A percentile compares a stretch with the other conserved stretches of the same genome.
These are phyloP conservation scores for Avena atlantica DNA, from an alignment of 176 grass and related monocot genomes.

Conservation along the genomic window DNA sequence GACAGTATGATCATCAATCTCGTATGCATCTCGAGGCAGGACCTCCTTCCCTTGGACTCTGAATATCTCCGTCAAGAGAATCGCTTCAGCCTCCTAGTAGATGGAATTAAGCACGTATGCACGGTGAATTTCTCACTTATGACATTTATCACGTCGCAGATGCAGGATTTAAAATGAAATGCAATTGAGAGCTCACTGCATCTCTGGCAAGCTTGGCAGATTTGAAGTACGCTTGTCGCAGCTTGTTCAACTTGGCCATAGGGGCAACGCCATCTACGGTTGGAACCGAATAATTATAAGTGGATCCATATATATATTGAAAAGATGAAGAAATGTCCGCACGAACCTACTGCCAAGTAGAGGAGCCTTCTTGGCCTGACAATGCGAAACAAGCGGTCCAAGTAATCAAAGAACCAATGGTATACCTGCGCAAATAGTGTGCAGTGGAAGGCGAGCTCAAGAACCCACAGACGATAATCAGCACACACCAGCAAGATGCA, in stretches of 20 bases:
- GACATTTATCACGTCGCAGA: neutral
- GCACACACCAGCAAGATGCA: neutral
- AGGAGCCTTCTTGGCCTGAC: neutral
- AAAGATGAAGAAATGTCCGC: neutral
- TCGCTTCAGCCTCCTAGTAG: neutral
- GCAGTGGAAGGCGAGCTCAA: neutral
- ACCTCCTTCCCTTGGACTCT: conserved; percentile 21
- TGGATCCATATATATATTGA: too few relatives aligned
- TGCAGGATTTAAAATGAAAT: neutral
- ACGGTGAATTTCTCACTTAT: neutral
- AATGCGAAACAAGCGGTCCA: neutral
- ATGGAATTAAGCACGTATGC: neutral
- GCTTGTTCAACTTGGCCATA: neutral
- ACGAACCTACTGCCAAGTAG: conserved; percentile 5
- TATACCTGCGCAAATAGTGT: neutral
- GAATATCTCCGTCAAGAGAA: neutral
- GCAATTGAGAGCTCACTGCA: neutral
- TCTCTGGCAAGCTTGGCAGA: neutral
- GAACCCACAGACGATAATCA: neutral
- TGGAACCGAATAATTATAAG: neutral
- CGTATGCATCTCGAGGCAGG: neutral
- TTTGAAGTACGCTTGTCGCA: neutral
- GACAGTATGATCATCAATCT: neutral
- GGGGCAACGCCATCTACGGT: neutral
- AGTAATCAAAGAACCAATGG: neutral